These are phyloP conservation scores for Zygotorulaspora sp. DNA, from an alignment of 805 yeast species.

Conservation along the genomic window DNA sequence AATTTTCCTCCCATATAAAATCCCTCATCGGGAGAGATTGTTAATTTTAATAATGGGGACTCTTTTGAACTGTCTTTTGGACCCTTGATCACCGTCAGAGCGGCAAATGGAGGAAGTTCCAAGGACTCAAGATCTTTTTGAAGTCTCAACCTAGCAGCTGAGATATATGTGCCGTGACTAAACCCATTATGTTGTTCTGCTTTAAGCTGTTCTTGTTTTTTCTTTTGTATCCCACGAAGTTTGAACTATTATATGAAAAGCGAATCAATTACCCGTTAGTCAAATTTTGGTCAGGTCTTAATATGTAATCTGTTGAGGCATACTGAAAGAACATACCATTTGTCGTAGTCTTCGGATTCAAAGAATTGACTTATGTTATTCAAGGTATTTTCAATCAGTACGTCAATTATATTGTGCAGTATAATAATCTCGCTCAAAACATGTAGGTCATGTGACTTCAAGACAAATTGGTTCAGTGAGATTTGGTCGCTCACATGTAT, in stretches of 20 bases:
- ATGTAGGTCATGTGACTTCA: too few species aligned
- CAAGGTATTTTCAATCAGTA: too few species aligned
- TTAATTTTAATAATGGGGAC: constrained; percentile 18
- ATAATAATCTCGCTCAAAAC: too few species aligned
- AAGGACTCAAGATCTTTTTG: constrained; percentile 24
- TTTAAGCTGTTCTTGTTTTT: constrained; percentile 14
- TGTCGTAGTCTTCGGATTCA: too few species aligned
- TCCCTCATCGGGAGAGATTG: constrained; percentile 30
- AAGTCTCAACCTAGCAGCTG: constrained; percentile 17
- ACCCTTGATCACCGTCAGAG: constrained; percentile 8
- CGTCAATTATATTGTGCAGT: too few species aligned
- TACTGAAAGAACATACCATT: background rate
- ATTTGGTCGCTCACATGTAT: too few species aligned
- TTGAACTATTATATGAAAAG: constrained; percentile 26
- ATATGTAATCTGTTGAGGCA: too few species aligned
- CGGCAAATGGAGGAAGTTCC: constrained; percentile 26
- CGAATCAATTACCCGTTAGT: too few species aligned
- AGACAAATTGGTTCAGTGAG: too few species aligned
- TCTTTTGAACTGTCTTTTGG: constrained; percentile 8
- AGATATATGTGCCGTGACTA: background rate
- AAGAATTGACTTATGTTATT: too few species aligned
- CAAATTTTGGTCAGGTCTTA: too few species aligned
- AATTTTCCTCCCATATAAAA: constrained; percentile 36
- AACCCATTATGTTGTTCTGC: background rate
- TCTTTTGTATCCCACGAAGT: constrained; percentile 26